Evolutionary conservation across 148 eudicot species (phyloP), one percentile per base, ranked within the genome.

Genomic region (Simmondsia chinensis): DNA sequence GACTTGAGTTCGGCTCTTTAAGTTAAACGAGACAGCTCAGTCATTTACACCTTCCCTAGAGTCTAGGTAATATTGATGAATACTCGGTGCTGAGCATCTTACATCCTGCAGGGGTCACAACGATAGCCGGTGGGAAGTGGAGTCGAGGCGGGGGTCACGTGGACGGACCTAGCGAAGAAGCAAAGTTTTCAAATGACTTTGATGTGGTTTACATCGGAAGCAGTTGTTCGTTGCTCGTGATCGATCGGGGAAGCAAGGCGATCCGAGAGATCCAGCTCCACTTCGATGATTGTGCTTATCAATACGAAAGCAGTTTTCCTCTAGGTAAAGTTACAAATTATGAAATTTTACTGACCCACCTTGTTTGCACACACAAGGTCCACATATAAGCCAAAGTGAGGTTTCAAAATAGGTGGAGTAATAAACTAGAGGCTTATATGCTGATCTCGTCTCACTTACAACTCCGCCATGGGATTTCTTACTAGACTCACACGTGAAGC

Each of bases 161-260:
- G n/a, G 99, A 91, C 68, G 99, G 99, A 39, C 99, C 95, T 5
- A 91, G 99, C 59, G 95, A 79, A 44, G 95, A 91, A 64, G 99
- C 99, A 41, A 91, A 79, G 48, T 91, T 91, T 51, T 91, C 99
- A n/a, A 74, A 71, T 60, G 99, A 91, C 43, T 91, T 91, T 63
- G 99, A 91, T 63, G 95, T 91, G 43, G 78, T 91, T 22, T 91
- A 82, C 55, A 66, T 82, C 24, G 99, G 95, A 65, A 91, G 99
- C 60, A 91, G 99, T 57, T 91, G 99, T 59, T 91, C 99, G 11
- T 73, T 91, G 50, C 72, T 91, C 46, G 95, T 91, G 38, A 79
- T 85, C 43, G 99, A 91, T 52, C 74, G 94, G 43, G 97, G 97
- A 33, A 85, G 82, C 72, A 73, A 78, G 43, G 95, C 95, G 3